Conservation (phyloP, 2,329 filamentous ascomycete genomes). For the Colletotrichum liaoningense region DNA sequence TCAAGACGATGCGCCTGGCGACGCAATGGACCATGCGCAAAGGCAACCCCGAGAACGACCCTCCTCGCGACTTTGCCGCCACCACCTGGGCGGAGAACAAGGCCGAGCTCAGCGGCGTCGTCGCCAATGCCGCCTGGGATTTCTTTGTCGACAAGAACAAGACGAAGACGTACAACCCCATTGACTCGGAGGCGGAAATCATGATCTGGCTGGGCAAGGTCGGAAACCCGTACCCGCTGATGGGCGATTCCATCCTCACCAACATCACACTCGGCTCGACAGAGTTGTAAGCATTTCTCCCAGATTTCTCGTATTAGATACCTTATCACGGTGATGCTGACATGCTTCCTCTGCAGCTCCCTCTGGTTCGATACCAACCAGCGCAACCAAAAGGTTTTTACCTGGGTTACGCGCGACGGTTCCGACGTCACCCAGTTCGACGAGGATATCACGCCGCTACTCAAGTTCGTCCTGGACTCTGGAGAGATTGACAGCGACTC, state of each 20-base stretch:
- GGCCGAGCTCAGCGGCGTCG: constrained; percentile 39
- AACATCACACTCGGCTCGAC: constrained; percentile 41
- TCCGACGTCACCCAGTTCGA: constrained; percentile 41
- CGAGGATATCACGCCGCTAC: constrained; percentile 44
- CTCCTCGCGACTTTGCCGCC: constrained; percentile 35
- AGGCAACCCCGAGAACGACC: constrained; percentile 38
- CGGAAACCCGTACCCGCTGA: constrained; percentile 43
- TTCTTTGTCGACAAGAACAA: constrained; percentile 45
- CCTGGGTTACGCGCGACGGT: constrained; percentile 41
- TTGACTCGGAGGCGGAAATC: constrained; percentile 44
- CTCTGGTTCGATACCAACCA: constrained; percentile 44
- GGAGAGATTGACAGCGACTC: constrained; percentile 42
- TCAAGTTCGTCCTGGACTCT: constrained; percentile 45
- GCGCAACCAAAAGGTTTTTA: constrained; percentile 44
- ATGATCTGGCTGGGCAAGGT: constrained; percentile 48
- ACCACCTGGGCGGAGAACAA: constrained; percentile 38
- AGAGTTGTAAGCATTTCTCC: constrained; percentile 42
- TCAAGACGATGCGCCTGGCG: constrained; percentile 42
- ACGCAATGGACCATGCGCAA: constrained; percentile 45
- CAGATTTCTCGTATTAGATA: not conserved
- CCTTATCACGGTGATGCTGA: not conserved
- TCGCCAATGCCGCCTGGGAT: constrained; percentile 47
- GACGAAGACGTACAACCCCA: constrained; percentile 40
- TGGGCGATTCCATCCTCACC: constrained; percentile 38
- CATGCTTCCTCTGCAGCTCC: constrained; percentile 35